A percentile compares a stretch with the other conserved stretches of the same genome.
These are phyloP conservation scores for Lodderomyces margitis DNA, from an alignment of 1,139 yeast species.

Conservation along the genomic window DNA sequence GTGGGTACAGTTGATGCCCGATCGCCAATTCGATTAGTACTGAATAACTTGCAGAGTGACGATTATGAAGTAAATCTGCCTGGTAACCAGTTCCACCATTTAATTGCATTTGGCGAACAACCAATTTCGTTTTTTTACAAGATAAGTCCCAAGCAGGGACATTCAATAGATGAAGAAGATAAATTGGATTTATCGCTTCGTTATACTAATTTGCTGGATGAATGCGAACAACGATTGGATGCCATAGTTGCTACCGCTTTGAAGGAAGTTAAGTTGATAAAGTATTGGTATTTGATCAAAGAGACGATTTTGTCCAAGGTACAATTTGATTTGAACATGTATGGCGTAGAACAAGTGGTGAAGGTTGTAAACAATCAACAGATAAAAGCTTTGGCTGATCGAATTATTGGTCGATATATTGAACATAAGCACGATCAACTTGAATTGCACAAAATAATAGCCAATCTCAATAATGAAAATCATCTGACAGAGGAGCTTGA, in stretches of 20 bases:
- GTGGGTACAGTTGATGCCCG: constrained; percentile 56
- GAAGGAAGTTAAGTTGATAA: constrained; percentile 12
- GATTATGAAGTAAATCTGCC: constrained; percentile 38
- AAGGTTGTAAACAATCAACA: constrained; percentile 21
- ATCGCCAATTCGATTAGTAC: constrained; percentile 54
- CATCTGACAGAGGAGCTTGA: neutral
- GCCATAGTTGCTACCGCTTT: constrained; percentile 9
- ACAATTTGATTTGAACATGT: constrained; percentile 37
- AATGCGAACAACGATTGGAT: constrained; percentile 24
- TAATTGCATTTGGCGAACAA: constrained; percentile 66
- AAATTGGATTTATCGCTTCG: constrained; percentile 20
- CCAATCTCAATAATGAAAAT: neutral
- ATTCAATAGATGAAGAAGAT: constrained; percentile 28
- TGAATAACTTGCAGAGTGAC: constrained; percentile 40
- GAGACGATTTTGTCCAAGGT: constrained; percentile 23
- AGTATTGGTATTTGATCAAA: constrained; percentile 28
- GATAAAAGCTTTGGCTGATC: constrained; percentile 16
- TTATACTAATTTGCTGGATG: constrained; percentile 47
- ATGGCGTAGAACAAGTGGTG: constrained; percentile 31
- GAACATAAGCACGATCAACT: constrained; percentile 14
- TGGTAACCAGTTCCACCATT: constrained; percentile 17
- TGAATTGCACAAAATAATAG: constrained; percentile 17
- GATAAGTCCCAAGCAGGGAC: constrained; percentile 29
- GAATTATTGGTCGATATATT: constrained; percentile 17
- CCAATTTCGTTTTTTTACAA: constrained; percentile 63